Percentiles rank a stretch among this genome's conserved stretches.
These are phyloP conservation scores for Botrytis deweyae DNA, from an alignment of 2,329 filamentous ascomycete genomes.

Conservation along the genomic window DNA sequence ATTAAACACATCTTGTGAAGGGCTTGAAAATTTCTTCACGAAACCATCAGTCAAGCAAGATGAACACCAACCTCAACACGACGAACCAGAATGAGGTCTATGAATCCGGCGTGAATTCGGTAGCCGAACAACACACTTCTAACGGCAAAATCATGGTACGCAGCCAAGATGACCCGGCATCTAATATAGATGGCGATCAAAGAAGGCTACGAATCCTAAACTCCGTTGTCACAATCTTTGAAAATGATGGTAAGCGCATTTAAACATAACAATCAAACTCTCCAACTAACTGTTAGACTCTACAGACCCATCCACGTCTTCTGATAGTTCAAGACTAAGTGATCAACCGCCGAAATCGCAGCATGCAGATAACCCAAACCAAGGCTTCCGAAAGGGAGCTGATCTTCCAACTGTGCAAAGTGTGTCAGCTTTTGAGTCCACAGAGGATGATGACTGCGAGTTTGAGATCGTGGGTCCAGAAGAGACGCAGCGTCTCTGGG, in stretches of 20 bases:
- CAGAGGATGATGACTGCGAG: not conserved
- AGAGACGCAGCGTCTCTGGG: not conserved
- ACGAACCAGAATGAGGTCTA: not conserved
- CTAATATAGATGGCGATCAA: not conserved
- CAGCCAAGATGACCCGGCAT: not conserved
- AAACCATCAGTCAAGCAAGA: not conserved
- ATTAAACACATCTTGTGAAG: not conserved
- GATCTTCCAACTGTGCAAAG: rapidly evolving
- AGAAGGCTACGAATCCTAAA: not conserved
- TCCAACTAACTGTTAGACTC: too few species aligned
- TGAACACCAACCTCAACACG: not conserved
- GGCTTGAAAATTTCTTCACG: not conserved
- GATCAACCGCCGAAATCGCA: too few species aligned
- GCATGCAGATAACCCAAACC: not conserved
- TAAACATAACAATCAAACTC: rapidly evolving
- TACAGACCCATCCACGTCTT: too few species aligned
- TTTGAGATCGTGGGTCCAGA: not conserved
- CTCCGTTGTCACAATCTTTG: not conserved
- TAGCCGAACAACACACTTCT: not conserved
- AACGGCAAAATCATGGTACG: not conserved
- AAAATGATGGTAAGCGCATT: not conserved
- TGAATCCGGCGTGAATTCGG: not conserved
- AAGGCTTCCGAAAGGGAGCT: not conserved
- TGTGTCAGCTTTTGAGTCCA: not conserved
- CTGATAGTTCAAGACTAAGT: too few species aligned